phyloP scores from a whole-genome alignment of 108 stramenopile genomes.

The Cyclotella cryptica region DNA sequence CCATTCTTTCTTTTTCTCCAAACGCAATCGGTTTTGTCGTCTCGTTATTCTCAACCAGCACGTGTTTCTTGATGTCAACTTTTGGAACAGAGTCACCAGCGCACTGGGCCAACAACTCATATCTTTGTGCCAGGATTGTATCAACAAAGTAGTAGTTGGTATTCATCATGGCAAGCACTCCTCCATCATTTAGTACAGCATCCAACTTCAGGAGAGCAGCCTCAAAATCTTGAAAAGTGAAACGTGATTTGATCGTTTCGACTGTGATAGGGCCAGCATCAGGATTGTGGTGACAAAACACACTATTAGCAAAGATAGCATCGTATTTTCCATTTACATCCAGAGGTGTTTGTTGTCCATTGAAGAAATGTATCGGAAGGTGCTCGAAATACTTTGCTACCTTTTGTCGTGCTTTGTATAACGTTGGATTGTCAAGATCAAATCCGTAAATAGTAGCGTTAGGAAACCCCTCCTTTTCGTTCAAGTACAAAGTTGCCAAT shows the following conservation, averaged over 20 bases:
- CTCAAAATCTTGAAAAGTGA: not conserved
- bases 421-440: not conserved
- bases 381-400: not conserved
- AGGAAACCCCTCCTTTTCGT: not conserved
- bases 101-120: not conserved
- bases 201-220: too few relatives aligned
- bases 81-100: not conserved
- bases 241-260: not conserved
- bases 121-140: not conserved
- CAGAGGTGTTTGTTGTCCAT: not conserved
- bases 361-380: not conserved
- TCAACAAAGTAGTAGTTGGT: conserved; percentile 1
- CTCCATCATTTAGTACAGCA: not conserved
- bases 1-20: too few relatives aligned
- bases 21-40: not conserved
- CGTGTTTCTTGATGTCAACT: not conserved
- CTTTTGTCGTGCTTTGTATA: not conserved
- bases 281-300: not conserved
- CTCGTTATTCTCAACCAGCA: not conserved
- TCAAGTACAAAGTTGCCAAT: conserved; percentile 4
- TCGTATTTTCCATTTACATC: not conserved
- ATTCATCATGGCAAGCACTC: conserved; percentile 16
- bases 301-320: conserved; percentile 18
- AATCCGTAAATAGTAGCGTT: not conserved
- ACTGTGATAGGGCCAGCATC: too few relatives aligned